A percentile compares a stretch with the other conserved stretches of the same genome.
Evolutionary conservation across 805 yeast species (phyloP).

Genomic region (Barnettozyma siamensis): DNA sequence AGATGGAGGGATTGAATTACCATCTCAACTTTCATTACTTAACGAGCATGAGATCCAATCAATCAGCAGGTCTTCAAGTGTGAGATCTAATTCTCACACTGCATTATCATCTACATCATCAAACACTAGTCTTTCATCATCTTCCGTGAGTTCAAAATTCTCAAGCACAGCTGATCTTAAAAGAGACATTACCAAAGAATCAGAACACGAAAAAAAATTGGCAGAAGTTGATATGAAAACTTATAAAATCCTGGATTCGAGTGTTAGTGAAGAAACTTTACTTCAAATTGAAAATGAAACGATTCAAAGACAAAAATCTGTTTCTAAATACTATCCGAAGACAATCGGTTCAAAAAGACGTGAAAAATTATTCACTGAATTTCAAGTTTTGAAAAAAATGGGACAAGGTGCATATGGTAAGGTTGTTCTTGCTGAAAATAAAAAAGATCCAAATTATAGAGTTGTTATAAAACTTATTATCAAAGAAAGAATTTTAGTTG

Average conservation of each 20-base stretch:
- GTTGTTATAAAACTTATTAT: slow-evolving; percentile 85
- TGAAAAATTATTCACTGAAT: slow-evolving; percentile 66
- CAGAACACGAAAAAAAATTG: slow-evolving; percentile 5
- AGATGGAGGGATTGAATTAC: slow-evolving; percentile 30
- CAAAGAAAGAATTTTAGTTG: slow-evolving; percentile 89
- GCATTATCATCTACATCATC: slow-evolving; percentile 17
- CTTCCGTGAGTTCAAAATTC: slow-evolving; percentile 5
- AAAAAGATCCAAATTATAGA: slow-evolving; percentile 52
- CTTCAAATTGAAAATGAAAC: slow-evolving; percentile 40
- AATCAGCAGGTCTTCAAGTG: slow-evolving; percentile 23
- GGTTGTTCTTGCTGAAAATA: slow-evolving; percentile 73
- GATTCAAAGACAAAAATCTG: slow-evolving; percentile 30
- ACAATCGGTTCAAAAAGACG: slow-evolving; percentile 64
- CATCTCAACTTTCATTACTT: slow-evolving; percentile 35
- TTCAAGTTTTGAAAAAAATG: slow-evolving; percentile 64
- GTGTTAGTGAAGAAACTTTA: slow-evolving; percentile 34
- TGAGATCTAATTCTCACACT: slow-evolving; percentile 16
- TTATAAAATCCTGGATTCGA: slow-evolving; percentile 16
- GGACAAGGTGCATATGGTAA: slow-evolving; percentile 98
- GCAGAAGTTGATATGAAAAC: slow-evolving; percentile 8
- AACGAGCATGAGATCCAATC: slow-evolving; percentile 32
- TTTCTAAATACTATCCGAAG: slow-evolving; percentile 34
- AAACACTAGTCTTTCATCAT: slow-evolving; percentile 8
- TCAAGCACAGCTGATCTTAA: slow-evolving; percentile 7
- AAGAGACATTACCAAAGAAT: neutral